These are phyloP conservation scores for Asterochloris erici DNA, from an alignment of 139 green algal species.

Conservation along the genomic window DNA sequence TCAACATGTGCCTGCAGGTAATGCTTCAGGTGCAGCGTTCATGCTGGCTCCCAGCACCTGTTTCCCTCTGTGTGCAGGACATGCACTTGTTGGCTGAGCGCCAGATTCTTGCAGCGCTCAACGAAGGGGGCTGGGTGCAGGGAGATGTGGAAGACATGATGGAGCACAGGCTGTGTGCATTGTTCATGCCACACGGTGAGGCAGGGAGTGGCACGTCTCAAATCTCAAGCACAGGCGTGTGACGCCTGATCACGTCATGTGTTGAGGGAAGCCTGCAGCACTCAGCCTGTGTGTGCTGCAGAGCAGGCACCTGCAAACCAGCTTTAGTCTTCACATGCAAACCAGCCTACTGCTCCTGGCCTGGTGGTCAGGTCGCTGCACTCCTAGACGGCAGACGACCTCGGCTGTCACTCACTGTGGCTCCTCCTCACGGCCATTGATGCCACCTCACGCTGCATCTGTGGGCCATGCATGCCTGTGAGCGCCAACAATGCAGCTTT, in stretches of 20 bases:
- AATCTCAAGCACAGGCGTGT: not conserved
- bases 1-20: no score
- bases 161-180: slow-evolving; percentile 56
- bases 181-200: slow-evolving; percentile 93
- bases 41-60: no score
- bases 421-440: no score
- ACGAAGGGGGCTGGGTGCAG: slow-evolving; percentile 44
- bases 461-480: not conserved
- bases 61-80: slow-evolving; percentile 24
- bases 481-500: not conserved
- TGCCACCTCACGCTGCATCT: no score
- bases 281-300: not conserved
- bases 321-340: no score
- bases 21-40: no score
- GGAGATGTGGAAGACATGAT: slow-evolving; percentile 73
- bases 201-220: not conserved
- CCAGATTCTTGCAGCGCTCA: slow-evolving; percentile 68
- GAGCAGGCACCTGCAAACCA: not conserved
- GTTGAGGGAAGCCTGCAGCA: not conserved
- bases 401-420: no score
- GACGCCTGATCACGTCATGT: not conserved
- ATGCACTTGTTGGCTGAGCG: slow-evolving; percentile 81
- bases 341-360: no score
- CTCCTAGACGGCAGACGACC: no score
- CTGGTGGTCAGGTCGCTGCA: no score